These are phyloP conservation scores for Micromonas pusilla DNA, from an alignment of 139 green algal species.

Conservation along the genomic window DNA sequence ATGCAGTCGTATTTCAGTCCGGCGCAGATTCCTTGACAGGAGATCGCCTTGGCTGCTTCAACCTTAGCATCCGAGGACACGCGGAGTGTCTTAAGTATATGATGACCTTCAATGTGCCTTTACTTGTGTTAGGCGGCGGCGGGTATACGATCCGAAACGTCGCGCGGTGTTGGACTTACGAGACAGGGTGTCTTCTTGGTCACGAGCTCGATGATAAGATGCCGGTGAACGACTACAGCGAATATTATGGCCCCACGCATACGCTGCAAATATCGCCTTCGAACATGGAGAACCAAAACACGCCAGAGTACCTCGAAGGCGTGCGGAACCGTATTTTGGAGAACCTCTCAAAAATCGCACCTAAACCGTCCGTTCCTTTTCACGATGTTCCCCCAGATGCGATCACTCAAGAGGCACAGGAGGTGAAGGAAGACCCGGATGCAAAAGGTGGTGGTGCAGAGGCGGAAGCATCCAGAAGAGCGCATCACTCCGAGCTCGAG, in stretches of 20 bases:
- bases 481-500: not conserved
- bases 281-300: conserved; percentile 56
- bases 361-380: conserved; percentile 21
- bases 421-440: not conserved
- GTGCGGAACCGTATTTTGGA: conserved; percentile 24
- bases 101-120: conserved; percentile 75
- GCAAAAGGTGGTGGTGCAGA: not conserved
- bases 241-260: conserved; percentile 60
- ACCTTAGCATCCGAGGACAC: conserved; percentile 80
- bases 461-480: not conserved
- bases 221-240: conserved; percentile 83
- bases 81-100: conserved; percentile 73
- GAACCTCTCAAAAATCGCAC: conserved; percentile 19
- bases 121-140: conserved; percentile 90
- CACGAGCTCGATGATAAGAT: conserved; percentile 61
- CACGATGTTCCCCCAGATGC: conserved; percentile 26
- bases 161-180: conserved; percentile 88
- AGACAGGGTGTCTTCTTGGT: conserved; percentile 62
- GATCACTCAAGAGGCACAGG: not conserved
- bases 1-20: conserved; percentile 86
- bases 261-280: conserved; percentile 41
- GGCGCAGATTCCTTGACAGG: conserved; percentile 84
- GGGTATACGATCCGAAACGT: conserved; percentile 97
- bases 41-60: conserved; percentile 90
- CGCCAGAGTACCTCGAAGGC: conserved; percentile 37